Base-by-base conservation (phyloP, 2,329 filamentous ascomycete genomes). In the Aspergillus fructus region DNA sequence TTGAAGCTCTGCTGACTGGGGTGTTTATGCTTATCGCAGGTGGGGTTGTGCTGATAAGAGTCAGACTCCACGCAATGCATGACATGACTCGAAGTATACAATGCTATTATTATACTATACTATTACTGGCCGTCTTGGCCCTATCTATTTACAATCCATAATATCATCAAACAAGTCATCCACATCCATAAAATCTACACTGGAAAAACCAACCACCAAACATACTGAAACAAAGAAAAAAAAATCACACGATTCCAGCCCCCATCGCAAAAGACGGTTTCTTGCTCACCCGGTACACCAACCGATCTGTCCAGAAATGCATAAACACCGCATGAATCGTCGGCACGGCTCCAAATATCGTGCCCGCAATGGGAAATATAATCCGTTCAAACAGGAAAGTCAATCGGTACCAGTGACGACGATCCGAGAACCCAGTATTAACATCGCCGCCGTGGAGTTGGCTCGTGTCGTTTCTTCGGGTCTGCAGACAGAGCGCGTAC, bases 281-380 rank as follows among this genome's bases (percentile, higher is more conserved):
- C 73, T 86, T 85, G 76, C 86, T 89, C 66, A 91, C 88, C 0
- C 85, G 83, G 72, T 91, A 91, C 11, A 88, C 85, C 63, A 91
- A 70, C 55, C 88, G 80, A 34, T 87, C 76, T 0, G 85, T 89
- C 82, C 86, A 90, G 67, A 90, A 85, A 69, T 91, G 88, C 67
- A 81, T 84, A 54, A 90, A 73, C 62, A 88, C 83, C 2, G 88
- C 88, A 61, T 90, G 86, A 4, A 86, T 79, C 43, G 85, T 84
- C 0, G 88, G 88, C 17, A 90, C 82, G 0, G 86, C 82, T 17
- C 88, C 88, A 64, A 86, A 90, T 3, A 90, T 64, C 1, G 87
- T 86, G 5, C 87, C 88, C 9, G 89, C 85, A 9, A 90, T 69
- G 0, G 88, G 88, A 23, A 89, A 86, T 67, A 86, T 78, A 57